Percentiles rank a stretch among this genome's conserved stretches.
Conservation (phyloP, 108 stramenopile species). For the Skeletonema costatum region DNA sequence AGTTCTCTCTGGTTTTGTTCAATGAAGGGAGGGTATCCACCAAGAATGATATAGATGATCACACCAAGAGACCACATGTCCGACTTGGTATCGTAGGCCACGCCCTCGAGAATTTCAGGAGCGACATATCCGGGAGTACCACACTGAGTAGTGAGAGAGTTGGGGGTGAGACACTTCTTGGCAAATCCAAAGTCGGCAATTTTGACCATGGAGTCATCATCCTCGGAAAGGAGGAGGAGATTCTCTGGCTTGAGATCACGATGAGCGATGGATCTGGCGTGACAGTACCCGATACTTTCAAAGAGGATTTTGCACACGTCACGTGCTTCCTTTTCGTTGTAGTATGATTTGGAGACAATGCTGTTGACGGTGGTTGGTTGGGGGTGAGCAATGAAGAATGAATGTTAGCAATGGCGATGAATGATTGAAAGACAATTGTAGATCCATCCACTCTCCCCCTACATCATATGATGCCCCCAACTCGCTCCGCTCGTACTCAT, state of each 20-base stretch:
- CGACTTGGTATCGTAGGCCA: constrained; percentile 84
- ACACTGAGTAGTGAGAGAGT: constrained; percentile 89
- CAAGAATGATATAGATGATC: constrained; percentile 93
- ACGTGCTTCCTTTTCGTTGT: constrained; percentile 62
- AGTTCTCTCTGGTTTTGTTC: constrained; percentile 94
- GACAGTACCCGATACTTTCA: constrained; percentile 71
- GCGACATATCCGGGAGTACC: constrained; percentile 96
- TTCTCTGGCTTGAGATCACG: constrained; percentile 80
- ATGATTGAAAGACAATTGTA: too few relatives aligned
- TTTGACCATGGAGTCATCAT: constrained; percentile 92
- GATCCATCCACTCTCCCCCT: too few relatives aligned
- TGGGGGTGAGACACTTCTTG: constrained; percentile 74
- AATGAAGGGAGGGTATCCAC: constrained; percentile 95
- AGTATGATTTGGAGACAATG: constrained; percentile 67
- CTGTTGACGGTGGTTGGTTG: neutral
- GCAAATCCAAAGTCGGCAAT: constrained; percentile 99
- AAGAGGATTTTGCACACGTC: constrained; percentile 54
- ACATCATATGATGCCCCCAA: too few relatives aligned
- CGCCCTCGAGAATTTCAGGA: constrained; percentile 89
- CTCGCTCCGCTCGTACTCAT: too few relatives aligned
- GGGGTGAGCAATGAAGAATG: neutral
- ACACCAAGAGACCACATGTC: constrained; percentile 97
- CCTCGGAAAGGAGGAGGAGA: constrained; percentile 63
- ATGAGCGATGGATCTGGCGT: constrained; percentile 61
- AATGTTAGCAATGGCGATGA: too few relatives aligned